Evolutionary conservation across 495 filamentous ascomycete genomes (phyloP).

Genomic region (Viridothelium virens): DNA sequence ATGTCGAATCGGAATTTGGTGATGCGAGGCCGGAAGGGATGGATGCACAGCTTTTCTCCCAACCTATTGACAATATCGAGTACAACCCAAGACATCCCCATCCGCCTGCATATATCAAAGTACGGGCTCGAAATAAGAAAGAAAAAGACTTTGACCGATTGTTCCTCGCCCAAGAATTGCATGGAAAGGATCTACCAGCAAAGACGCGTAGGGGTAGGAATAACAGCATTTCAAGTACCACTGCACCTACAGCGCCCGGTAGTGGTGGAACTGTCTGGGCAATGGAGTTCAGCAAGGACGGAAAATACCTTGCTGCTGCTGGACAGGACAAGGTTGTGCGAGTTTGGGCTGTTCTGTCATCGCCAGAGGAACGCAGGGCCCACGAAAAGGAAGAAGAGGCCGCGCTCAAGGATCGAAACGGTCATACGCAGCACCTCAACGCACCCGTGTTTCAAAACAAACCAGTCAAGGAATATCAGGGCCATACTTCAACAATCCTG

Average conservation of each 20-base stretch:
- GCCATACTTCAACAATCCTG: constrained; percentile 79
- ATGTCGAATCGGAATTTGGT: constrained; percentile 57
- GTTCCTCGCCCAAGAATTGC: constrained; percentile 85
- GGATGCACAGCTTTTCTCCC: constrained; percentile 71
- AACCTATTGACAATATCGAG: constrained; percentile 63
- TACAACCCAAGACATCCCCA: constrained; percentile 84
- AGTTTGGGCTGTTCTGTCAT: constrained; percentile 84
- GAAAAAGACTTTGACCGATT: constrained; percentile 73
- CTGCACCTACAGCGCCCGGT: constrained; percentile 11
- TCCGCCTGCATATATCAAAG: constrained; percentile 84
- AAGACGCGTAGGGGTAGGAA: constrained; percentile 23
- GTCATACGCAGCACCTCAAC: constrained; percentile 50
- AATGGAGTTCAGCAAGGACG: constrained; percentile 86
- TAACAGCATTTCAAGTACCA: constrained; percentile 13
- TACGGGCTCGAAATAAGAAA: constrained; percentile 73
- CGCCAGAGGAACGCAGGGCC: constrained; percentile 63
- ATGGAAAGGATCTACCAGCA: constrained; percentile 18
- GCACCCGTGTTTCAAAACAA: constrained; percentile 85
- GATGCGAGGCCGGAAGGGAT: constrained; percentile 67
- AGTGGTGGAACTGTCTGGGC: constrained; percentile 70
- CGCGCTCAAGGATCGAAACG: constrained; percentile 36
- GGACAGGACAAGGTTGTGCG: constrained; percentile 81
- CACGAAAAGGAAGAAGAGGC: constrained; percentile 66
- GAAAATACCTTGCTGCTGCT: constrained; percentile 79
- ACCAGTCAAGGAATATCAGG: constrained; percentile 69